Evolutionary conservation across 225 moss, liverwort and hornwort genomes (phyloP).

Genomic region (Physcomitrellopsis africana): DNA sequence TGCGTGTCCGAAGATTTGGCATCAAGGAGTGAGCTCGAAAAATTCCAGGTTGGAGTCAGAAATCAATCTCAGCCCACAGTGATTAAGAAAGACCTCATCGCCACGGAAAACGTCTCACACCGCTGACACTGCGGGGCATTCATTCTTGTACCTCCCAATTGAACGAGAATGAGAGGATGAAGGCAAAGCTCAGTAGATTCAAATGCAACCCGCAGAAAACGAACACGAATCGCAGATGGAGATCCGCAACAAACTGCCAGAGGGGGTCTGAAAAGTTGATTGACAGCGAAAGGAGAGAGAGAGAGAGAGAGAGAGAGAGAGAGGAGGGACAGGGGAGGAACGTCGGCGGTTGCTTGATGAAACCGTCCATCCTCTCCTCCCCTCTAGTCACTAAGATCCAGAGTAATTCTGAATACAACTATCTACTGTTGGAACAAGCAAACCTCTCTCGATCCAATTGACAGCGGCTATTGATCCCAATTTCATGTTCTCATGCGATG

Average conservation of each 20-base stretch:
- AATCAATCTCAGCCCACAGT: too few species aligned
- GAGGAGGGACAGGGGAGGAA: constrained; percentile 28
- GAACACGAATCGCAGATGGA: constrained; percentile 13
- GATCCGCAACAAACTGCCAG: constrained; percentile 26
- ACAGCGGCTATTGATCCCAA: background rate
- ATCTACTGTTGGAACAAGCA: too few species aligned
- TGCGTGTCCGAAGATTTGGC: too few species aligned
- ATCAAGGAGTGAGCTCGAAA: too few species aligned
- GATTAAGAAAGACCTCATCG: too few species aligned
- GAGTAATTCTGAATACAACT: too few species aligned
- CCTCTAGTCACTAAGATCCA: background rate
- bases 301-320: constrained; percentile 30
- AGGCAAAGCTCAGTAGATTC: background rate
- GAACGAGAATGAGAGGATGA: background rate
- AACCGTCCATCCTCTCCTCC: constrained; percentile 42
- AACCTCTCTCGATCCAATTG: background rate
- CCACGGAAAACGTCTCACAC: too few species aligned
- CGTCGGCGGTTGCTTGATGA: constrained; percentile 47
- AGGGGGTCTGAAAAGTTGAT: constrained; percentile 11
- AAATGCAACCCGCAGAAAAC: constrained; percentile 16
- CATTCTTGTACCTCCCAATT: background rate
- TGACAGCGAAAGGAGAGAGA: constrained; percentile 30
- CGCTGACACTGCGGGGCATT: background rate
- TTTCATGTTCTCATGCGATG: constrained; percentile 16
- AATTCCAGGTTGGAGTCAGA: too few species aligned